A percentile compares a stretch with the other conserved stretches of the same genome.
Evolutionary conservation across 1,284 basidiomycete genomes (phyloP).

Genomic region (Meripilus lineatus): DNA sequence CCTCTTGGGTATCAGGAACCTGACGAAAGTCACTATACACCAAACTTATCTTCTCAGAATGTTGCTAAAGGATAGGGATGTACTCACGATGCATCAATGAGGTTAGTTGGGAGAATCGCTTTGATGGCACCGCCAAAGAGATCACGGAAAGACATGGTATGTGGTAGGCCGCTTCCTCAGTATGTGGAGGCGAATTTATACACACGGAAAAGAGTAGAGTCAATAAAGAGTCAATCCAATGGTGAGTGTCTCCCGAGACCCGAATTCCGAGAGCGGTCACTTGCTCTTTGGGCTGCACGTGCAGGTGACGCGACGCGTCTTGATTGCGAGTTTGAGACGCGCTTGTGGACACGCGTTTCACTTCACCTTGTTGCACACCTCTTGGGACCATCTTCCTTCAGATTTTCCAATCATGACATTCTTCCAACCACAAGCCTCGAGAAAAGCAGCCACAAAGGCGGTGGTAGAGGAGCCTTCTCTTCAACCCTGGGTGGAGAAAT

Average conservation of each 20-base stretch:
- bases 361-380: constrained; percentile 7
- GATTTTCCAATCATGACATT: constrained; percentile 35
- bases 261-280: too few species aligned
- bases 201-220: too few species aligned
- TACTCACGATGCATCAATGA: constrained; percentile 84
- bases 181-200: too few species aligned
- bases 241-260: too few species aligned
- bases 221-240: too few species aligned
- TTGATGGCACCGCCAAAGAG: constrained; percentile 84
- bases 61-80: constrained; percentile 7
- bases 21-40: constrained; percentile 76
- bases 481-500: constrained; percentile 99
- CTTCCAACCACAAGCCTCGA: constrained; percentile 45
- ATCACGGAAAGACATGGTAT: too few species aligned
- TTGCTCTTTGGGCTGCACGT: too few species aligned
- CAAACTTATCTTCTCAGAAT: constrained; percentile 1
- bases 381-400: constrained; percentile 2
- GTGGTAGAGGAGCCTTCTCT: constrained; percentile 50
- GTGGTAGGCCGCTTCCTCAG: too few species aligned
- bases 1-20: constrained; percentile 97
- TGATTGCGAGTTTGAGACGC: too few species aligned
- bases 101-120: constrained; percentile 48
- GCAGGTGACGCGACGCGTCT: too few species aligned
- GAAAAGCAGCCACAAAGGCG: constrained; percentile 36
- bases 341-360: too few species aligned